Percentiles rank a stretch among this genome's conserved stretches.
phyloP scores from a whole-genome alignment of 1,284 basidiomycete genomes.

The Cutaneotrichosporon cyanovorans region DNA sequence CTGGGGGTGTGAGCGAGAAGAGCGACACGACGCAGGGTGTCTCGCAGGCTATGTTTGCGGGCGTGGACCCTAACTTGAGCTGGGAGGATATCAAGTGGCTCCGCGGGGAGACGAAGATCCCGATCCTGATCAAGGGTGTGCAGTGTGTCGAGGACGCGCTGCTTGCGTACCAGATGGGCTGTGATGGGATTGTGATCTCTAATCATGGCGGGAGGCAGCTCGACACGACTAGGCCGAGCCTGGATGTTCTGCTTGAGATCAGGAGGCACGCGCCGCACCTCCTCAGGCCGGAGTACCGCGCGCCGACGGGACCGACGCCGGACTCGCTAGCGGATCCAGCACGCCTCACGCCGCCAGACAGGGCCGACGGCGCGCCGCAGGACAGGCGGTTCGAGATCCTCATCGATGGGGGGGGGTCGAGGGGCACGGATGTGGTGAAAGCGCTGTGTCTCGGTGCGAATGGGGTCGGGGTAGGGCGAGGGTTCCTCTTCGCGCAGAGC shows the following conservation, averaged over 20 bases:
- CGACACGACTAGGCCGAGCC: conserved; percentile 55
- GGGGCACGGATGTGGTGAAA: conserved; percentile 88
- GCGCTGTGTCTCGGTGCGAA: conserved; percentile 83
- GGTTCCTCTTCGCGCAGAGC: conserved; percentile 87
- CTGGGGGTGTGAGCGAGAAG: conserved; percentile 32
- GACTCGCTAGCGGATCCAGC: conserved; percentile 57
- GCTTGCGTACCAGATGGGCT: conserved; percentile 46
- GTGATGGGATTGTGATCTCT: conserved; percentile 48
- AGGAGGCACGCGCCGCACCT: conserved; percentile 46
- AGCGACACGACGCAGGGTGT: conserved; percentile 33
- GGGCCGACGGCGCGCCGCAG: conserved; percentile 4
- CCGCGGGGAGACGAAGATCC: conserved; percentile 63
- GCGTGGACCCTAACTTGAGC: conserved; percentile 37
- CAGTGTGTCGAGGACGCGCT: conserved; percentile 49
- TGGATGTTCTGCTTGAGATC: conserved; percentile 69
- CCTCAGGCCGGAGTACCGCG: conserved; percentile 34
- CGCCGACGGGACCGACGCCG: conserved; percentile 24
- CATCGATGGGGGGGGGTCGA: conserved; percentile 76
- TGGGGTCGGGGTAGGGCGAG: conserved; percentile 80
- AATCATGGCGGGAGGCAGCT: conserved; percentile 50
- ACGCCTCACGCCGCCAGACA: conserved; percentile 51
- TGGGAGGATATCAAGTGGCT: conserved; percentile 47
- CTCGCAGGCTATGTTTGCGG: conserved; percentile 38
- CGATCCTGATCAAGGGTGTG: conserved; percentile 74
- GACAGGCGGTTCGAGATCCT: conserved; percentile 55